These are phyloP conservation scores for Aspergillus sojae DNA, from an alignment of 2,329 filamentous ascomycete species.

Conservation along the genomic window DNA sequence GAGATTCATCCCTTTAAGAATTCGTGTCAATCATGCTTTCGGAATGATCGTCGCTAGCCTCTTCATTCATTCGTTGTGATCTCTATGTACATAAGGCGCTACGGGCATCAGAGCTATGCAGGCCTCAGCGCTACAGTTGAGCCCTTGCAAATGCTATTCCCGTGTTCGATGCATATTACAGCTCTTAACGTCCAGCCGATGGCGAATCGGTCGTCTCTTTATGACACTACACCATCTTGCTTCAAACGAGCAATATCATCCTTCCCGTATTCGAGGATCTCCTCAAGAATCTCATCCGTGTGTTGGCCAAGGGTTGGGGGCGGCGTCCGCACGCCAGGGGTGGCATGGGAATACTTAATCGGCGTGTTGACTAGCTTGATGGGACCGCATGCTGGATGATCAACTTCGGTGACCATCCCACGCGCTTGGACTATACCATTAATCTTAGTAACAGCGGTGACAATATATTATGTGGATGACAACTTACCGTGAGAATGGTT, in stretches of 20 bases:
- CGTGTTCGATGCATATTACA: neutral
- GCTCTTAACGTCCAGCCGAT: neutral
- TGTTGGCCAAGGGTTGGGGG: constrained; percentile 88
- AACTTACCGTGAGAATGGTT: constrained; percentile 77
- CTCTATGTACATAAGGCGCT: neutral
- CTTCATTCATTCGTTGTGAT: neutral
- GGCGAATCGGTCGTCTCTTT: constrained; percentile 11
- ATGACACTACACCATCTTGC: constrained; percentile 67
- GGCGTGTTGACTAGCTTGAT: constrained; percentile 93
- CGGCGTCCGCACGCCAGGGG: constrained; percentile 72
- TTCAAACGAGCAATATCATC: constrained; percentile 65
- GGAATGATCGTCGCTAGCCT: neutral
- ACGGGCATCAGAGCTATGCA: neutral
- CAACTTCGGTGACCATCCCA: constrained; percentile 85
- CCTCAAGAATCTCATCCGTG: constrained; percentile 73
- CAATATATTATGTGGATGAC: neutral
- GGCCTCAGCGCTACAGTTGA: neutral
- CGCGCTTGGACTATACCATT: constrained; percentile 63
- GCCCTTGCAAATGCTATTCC: neutral
- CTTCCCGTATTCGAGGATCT: constrained; percentile 63
- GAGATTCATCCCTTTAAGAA: neutral
- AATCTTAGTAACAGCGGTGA: neutral
- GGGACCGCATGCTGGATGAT: constrained; percentile 79
- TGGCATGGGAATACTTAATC: constrained; percentile 86
- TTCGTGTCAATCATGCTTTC: neutral